Conservation (phyloP, 441 rosid species). For the Heliophila coronopifolia region DNA sequence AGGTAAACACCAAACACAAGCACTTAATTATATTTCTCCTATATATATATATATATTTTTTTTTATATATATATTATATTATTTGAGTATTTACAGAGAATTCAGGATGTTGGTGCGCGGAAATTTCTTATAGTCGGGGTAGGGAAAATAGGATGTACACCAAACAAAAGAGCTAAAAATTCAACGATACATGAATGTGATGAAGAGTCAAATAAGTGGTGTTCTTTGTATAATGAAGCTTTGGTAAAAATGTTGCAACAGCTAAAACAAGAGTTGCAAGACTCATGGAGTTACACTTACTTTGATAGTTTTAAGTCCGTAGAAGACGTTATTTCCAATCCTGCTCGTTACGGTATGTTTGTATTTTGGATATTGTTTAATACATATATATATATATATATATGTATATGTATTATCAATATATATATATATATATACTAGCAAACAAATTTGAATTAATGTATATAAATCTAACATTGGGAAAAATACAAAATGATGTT, state of each 20-base stretch:
- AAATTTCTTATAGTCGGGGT: slow-evolving; percentile 48
- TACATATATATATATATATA: too few relatives aligned
- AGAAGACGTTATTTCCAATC: slow-evolving; percentile 37
- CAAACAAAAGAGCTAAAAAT: slow-evolving; percentile 39
- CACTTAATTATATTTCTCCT: too few relatives aligned
- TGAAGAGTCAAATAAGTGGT: slow-evolving; percentile 36
- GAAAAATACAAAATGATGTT: background rate
- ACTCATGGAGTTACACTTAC: slow-evolving; percentile 43
- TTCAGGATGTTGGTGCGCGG: slow-evolving; percentile 46
- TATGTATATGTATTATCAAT: too few relatives aligned
- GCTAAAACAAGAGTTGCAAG: slow-evolving; percentile 37
- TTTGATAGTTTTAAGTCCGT: slow-evolving; percentile 39
- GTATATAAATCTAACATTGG: background rate
- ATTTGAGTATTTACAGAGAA: slow-evolving; percentile 35
- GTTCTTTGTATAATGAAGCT: slow-evolving; percentile 36
- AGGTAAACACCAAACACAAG: slow-evolving; percentile 33
- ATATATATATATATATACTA: background rate
- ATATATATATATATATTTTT: too few relatives aligned
- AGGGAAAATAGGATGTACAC: slow-evolving; percentile 53
- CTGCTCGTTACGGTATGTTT: slow-evolving; percentile 46
- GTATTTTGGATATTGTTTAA: background rate
- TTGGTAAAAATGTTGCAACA: slow-evolving; percentile 37
- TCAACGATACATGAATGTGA: slow-evolving; percentile 39
- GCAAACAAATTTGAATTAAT: background rate
- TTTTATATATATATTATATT: too few relatives aligned